Conservation (phyloP, 768 basidiomycete species). For the Boletus reticulatus region DNA sequence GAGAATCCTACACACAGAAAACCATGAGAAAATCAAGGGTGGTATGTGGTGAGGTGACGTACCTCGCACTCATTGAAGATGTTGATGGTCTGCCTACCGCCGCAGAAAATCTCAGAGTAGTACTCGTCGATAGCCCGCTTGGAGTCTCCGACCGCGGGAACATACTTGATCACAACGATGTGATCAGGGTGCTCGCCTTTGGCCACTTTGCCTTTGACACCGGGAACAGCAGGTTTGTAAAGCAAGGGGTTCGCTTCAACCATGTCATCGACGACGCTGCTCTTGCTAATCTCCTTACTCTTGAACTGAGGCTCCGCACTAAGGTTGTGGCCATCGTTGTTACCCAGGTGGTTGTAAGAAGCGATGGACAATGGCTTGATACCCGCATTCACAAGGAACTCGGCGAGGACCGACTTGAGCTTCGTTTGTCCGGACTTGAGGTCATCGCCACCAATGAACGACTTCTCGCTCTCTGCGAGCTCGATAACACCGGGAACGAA, state of each 20-base stretch:
- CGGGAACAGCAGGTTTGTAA: slow-evolving; percentile 75
- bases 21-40: neutral
- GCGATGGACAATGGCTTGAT: slow-evolving; percentile 98
- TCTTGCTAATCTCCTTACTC: slow-evolving; percentile 98
- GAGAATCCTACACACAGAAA: slow-evolving; percentile 63
- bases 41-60: slow-evolving; percentile 10
- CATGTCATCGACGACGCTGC: slow-evolving; percentile 97
- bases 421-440: slow-evolving; percentile 98
- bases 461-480: slow-evolving; percentile 83
- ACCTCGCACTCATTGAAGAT: slow-evolving; percentile 99
- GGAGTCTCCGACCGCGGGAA: slow-evolving; percentile 94
- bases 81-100: slow-evolving; percentile 90
- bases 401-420: slow-evolving; percentile 94
- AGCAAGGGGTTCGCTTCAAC: slow-evolving; percentile 86
- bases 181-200: slow-evolving; percentile 99
- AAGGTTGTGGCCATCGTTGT: slow-evolving; percentile 95
- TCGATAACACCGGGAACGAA: slow-evolving; percentile 94
- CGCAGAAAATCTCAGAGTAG: slow-evolving; percentile 97
- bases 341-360: slow-evolving; percentile 98
- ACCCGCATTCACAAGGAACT: slow-evolving; percentile 98
- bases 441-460: slow-evolving; percentile 97
- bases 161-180: slow-evolving; percentile 95
- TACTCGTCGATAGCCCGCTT: slow-evolving; percentile 99
- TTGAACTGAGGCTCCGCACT: slow-evolving; percentile 91
- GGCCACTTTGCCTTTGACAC: slow-evolving; percentile 50